Base-by-base conservation (phyloP, 78 protist species). In the Dictyostelium firmibasis region DNA sequence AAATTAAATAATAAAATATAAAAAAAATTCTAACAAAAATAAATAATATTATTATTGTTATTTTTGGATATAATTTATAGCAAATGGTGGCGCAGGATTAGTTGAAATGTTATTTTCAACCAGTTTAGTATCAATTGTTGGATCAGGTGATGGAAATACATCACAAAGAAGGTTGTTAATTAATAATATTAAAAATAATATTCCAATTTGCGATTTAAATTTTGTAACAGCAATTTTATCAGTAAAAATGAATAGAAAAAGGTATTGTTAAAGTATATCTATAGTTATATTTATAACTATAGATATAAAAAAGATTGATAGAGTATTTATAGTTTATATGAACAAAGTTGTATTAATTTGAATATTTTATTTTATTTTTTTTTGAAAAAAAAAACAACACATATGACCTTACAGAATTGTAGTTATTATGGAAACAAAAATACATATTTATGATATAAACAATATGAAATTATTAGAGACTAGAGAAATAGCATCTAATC, bases 81-180 rank as follows among this genome's bases (percentile, higher is more conserved):
- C 74, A n/a, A 92, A 72, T 35, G 99, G 99, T 9, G 98, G 99
- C 43, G 96, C 97, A 41, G 98, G 99, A 18, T 29, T 94, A 11
- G 96, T 97, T 2, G 99, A 99, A 77, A 99, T 99, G 99, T 93
- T 99, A 44, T 99, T 98, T 93, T 94, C 98, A 25, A 97, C 99
- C 53, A 96, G 97, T 84, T 96, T 99, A 41, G 97, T 99, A 14
- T 98, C 99, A 23, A 83, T 97, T 25, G 99, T 99, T 4, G 99
- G 99, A 76, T 98, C 97, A 41, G 99, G 99, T 18, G 85, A 77
- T 27, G 88, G 94, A 25, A 74, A 87, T 35, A 89, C 83, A 27
- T 67, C 92, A 13, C 98, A 96, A 33, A 85, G 98, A 43, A 75
- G 86, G 27, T 60, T 97, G 14, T 85, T 95, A 9, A 86, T 96